These are phyloP conservation scores for Sonneratia alba DNA, from an alignment of 345 rosid genomes.

Conservation along the genomic window DNA sequence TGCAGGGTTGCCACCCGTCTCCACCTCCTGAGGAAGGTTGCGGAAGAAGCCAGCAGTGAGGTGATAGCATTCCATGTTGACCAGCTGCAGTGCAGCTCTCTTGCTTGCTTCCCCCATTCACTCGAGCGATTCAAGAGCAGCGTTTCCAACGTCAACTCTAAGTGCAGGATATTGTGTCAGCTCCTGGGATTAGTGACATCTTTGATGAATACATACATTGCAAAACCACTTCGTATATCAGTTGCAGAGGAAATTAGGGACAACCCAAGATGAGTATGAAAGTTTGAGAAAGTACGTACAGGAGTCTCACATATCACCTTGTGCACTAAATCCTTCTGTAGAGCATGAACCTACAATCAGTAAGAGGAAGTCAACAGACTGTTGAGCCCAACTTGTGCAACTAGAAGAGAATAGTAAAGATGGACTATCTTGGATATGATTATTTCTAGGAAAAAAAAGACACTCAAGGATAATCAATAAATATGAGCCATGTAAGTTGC, in stretches of 20 bases:
- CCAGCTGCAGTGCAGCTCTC: constrained; percentile 82
- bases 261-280: neutral
- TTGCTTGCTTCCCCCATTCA: constrained; percentile 85
- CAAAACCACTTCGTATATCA: neutral
- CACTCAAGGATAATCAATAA: too few species aligned
- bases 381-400: too few species aligned
- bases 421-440: too few species aligned
- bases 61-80: constrained; percentile 89
- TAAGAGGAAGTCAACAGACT: constrained; percentile 1
- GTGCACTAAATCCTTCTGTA: constrained; percentile 90
- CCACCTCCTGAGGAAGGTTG: constrained; percentile 96
- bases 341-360: constrained; percentile 59
- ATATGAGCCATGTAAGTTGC: too few species aligned
- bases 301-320: constrained; percentile 75
- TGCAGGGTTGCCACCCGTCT: constrained; percentile 94
- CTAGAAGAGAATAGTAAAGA: too few species aligned
- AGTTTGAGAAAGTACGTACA: constrained; percentile 23
- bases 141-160: constrained; percentile 78
- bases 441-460: too few species aligned
- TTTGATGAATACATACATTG: neutral
- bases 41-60: constrained; percentile 91
- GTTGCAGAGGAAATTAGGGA: neutral
- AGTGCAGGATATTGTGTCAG: constrained; percentile 91
- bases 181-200: constrained; percentile 32
- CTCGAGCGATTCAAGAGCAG: constrained; percentile 81